A percentile compares a stretch with the other conserved stretches of the same genome.
These are phyloP conservation scores for Arthrobotrys megalospora DNA, from an alignment of 2,329 filamentous ascomycete species.

Conservation along the genomic window DNA sequence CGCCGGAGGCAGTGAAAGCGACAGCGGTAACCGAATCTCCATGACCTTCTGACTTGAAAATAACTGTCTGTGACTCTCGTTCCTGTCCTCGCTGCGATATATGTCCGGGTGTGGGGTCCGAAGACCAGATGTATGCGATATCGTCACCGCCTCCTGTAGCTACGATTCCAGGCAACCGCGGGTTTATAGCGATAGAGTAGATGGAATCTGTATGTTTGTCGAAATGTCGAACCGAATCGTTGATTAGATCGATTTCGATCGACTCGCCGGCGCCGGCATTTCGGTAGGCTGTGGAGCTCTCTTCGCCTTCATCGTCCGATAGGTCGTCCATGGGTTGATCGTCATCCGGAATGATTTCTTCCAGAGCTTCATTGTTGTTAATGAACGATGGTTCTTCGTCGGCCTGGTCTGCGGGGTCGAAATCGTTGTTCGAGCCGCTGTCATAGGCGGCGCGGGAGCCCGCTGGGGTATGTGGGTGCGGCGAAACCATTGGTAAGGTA, in stretches of 20 bases:
- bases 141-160: constrained; percentile 91
- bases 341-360: constrained; percentile 78
- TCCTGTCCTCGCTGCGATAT: constrained; percentile 74
- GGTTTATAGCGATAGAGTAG: constrained; percentile 95
- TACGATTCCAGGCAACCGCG: constrained; percentile 78
- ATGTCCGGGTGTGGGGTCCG: constrained; percentile 79
- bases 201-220: constrained; percentile 91
- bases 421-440: constrained; percentile 47
- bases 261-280: constrained; percentile 68
- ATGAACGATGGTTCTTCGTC: constrained; percentile 81
- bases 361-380: constrained; percentile 81
- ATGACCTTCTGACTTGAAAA: constrained; percentile 89
- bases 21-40: constrained; percentile 91
- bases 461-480: constrained; percentile 49
- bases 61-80: constrained; percentile 67
- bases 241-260: constrained; percentile 84
- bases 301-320: constrained; percentile 74
- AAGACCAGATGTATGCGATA: constrained; percentile 80
- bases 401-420: constrained; percentile 65
- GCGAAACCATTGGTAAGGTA: constrained; percentile 50
- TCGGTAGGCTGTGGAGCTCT: constrained; percentile 65
- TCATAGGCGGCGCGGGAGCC: constrained; percentile 44
- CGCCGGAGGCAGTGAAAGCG: constrained; percentile 85
- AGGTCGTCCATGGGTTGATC: constrained; percentile 87
- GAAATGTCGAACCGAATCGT: constrained; percentile 94